phyloP scores from a whole-genome alignment of 495 filamentous ascomycete species.

The Penicillium manginii region DNA sequence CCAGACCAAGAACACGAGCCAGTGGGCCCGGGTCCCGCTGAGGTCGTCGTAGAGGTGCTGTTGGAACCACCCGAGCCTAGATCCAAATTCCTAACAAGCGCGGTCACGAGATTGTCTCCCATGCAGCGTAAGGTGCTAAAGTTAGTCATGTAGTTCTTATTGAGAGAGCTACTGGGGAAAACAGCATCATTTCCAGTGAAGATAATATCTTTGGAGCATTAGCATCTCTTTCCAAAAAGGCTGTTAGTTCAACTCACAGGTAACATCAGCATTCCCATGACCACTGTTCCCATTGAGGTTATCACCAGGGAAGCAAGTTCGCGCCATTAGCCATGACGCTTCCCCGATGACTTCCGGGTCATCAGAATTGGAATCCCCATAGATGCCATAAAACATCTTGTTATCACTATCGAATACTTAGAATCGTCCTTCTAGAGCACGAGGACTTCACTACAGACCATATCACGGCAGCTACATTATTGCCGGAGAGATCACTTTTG shows the following conservation, averaged over 20 bases:
- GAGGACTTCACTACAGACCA: slow-evolving; percentile 26
- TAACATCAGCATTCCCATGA: slow-evolving; percentile 36
- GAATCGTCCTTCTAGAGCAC: neutral
- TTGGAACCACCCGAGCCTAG: slow-evolving; percentile 19
- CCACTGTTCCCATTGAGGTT: slow-evolving; percentile 37
- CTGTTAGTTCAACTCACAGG: slow-evolving; percentile 27
- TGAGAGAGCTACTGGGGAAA: slow-evolving; percentile 33
- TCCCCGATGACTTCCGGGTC: slow-evolving; percentile 41
- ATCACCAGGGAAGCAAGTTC: slow-evolving; percentile 42
- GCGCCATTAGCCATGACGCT: slow-evolving; percentile 45
- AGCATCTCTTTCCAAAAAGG: neutral
- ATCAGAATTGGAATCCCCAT: slow-evolving; percentile 42
- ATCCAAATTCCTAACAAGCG: slow-evolving; percentile 41
- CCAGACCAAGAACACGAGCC: slow-evolving; percentile 24
- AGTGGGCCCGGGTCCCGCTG: slow-evolving; percentile 8
- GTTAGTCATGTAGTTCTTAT: slow-evolving; percentile 41
- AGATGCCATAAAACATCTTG: slow-evolving; percentile 47
- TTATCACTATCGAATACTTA: slow-evolving; percentile 21
- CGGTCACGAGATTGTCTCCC: slow-evolving; percentile 33
- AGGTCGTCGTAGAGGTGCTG: neutral
- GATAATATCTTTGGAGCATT: slow-evolving; percentile 32
- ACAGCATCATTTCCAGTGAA: slow-evolving; percentile 38
- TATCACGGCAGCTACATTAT: slow-evolving; percentile 44
- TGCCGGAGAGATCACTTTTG: slow-evolving; percentile 29
- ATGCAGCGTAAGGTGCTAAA: slow-evolving; percentile 38